A percentile compares a stretch with the other conserved stretches of the same genome.
Conservation (phyloP, 2,329 filamentous ascomycete genomes). For the Graphilbum ipis-grandicollis region DNA sequence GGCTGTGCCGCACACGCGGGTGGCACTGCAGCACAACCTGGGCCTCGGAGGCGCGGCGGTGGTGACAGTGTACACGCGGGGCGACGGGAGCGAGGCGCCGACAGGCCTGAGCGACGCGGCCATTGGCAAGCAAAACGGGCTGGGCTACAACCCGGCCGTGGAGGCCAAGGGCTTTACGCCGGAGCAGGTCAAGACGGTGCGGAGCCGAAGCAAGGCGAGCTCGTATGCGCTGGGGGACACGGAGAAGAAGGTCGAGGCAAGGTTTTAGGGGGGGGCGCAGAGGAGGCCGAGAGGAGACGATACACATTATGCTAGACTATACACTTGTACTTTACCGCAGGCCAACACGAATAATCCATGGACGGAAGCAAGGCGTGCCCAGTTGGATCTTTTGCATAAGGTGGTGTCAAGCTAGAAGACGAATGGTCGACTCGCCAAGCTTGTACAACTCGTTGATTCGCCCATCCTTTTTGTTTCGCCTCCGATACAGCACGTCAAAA, state of each 20-base stretch:
- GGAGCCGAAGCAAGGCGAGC: conserved; percentile 46
- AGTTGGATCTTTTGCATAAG: no score
- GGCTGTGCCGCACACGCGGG: conserved; percentile 46
- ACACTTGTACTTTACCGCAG: no score
- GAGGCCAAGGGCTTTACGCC: conserved; percentile 78
- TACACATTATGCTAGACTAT: no score
- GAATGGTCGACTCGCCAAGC: no score
- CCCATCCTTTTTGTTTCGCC: no score
- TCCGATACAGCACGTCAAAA: no score
- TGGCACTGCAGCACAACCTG: conserved; percentile 80
- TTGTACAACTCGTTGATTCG: no score
- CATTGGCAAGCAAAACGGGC: conserved; percentile 46
- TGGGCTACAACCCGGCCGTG: conserved; percentile 86
- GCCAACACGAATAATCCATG: no score
- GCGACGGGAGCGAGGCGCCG: conserved; percentile 51
- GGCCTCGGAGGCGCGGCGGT: conserved; percentile 84
- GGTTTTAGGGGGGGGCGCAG: no score
- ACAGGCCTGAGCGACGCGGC: conserved; percentile 42
- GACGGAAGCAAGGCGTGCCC: no score
- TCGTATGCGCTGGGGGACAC: conserved; percentile 69
- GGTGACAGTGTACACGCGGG: conserved; percentile 73
- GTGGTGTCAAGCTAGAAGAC: no score
- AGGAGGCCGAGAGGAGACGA: no score
- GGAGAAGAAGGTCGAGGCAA: conserved; percentile 48
- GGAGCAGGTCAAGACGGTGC: conserved; percentile 52